These are phyloP conservation scores for Nemania bipapillata DNA, from an alignment of 2,329 filamentous ascomycete genomes.

Conservation along the genomic window DNA sequence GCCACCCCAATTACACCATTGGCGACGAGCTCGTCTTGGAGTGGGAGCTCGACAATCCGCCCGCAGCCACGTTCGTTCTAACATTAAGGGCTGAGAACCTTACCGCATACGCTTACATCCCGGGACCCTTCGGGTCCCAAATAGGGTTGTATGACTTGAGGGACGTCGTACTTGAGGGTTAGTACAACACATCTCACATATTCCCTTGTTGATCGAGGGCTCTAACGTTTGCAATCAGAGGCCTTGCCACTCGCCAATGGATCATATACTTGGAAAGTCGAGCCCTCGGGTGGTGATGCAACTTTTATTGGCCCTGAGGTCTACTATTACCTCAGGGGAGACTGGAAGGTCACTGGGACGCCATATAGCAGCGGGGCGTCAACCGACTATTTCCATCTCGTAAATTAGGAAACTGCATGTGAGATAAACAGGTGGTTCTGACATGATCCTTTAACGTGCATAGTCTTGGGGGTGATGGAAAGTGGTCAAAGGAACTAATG, in stretches of 20 bases:
- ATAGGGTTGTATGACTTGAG: slow-evolving; percentile 7
- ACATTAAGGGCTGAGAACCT: background rate
- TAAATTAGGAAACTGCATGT: background rate
- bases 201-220: background rate
- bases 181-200: background rate
- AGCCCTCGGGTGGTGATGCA: background rate
- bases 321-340: background rate
- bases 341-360: background rate
- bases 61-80: slow-evolving; percentile 1
- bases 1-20: background rate
- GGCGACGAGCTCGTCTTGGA: background rate
- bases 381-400: slow-evolving; percentile 3
- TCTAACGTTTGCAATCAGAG: background rate
- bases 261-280: slow-evolving; percentile 2
- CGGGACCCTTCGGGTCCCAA: slow-evolving; percentile 2
- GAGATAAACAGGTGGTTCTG: background rate
- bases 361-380: background rate
- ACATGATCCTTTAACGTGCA: background rate
- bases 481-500: background rate
- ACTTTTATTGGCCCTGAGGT: background rate
- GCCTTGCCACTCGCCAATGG: slow-evolving; percentile 3
- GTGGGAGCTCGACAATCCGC: background rate
- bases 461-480: background rate
- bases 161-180: slow-evolving; percentile 2
- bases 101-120: background rate